phyloP scores from a whole-genome alignment of 495 filamentous ascomycete genomes.

The Mytilinidion resinicola region DNA sequence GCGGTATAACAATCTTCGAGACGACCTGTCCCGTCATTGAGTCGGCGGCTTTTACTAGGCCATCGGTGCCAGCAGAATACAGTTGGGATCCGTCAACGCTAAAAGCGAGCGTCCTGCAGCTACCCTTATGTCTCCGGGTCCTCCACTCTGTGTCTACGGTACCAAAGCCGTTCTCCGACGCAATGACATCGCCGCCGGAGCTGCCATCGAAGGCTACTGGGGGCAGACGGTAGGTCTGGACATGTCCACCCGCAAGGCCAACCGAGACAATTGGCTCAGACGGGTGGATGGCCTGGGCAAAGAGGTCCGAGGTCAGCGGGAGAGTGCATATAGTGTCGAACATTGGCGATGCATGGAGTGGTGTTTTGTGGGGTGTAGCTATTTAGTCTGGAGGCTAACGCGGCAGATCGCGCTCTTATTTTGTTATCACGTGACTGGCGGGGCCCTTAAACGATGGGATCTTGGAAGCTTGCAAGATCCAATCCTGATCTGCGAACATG shows the following conservation, averaged over 20 bases:
- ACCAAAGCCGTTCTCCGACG: conserved; percentile 52
- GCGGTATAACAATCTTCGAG: conserved; percentile 65
- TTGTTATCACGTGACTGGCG: no score
- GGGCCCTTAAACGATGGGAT: no score
- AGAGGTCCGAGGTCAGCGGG: conserved; percentile 78
- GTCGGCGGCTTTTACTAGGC: conserved; percentile 79
- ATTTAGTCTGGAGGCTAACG: no score
- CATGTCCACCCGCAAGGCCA: conserved; percentile 77
- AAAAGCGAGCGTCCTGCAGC: conserved; percentile 74
- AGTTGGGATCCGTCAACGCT: conserved; percentile 66
- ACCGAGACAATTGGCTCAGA: conserved; percentile 74
- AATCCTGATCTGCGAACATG: no score
- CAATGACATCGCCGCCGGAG: conserved; percentile 35
- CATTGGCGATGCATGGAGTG: conserved; percentile 38
- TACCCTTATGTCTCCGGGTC: conserved; percentile 85
- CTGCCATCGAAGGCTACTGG: conserved; percentile 38
- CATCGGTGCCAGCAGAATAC: conserved; percentile 87
- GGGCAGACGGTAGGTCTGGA: conserved; percentile 79
- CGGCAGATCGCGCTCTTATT: no score
- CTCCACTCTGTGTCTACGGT: conserved; percentile 80
- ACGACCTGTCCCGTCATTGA: conserved; percentile 72
- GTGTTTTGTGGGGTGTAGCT: no score
- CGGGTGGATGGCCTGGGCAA: conserved; percentile 82
- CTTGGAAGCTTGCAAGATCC: no score
- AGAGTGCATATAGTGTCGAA: conserved; percentile 87